Percentiles rank a stretch among this genome's conserved stretches.
These are phyloP conservation scores for Cerioporus squamosus DNA, from an alignment of 1,284 basidiomycete genomes.

Conservation along the genomic window DNA sequence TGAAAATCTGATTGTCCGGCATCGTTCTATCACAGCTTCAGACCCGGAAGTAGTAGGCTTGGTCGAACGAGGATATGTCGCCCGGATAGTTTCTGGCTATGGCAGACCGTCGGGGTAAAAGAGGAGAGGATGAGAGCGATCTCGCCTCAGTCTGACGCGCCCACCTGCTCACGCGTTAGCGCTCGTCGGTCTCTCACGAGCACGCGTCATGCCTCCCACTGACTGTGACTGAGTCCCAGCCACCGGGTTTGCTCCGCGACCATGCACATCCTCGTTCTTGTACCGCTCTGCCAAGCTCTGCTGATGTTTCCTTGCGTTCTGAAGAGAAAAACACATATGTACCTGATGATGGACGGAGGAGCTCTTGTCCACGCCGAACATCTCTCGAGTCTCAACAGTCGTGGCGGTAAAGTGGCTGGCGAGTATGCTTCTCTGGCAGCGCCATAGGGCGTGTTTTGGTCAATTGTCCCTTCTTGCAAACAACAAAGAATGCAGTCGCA, in stretches of 20 bases:
- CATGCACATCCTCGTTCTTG: not conserved
- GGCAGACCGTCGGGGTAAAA: not conserved
- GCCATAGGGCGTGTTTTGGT: no score
- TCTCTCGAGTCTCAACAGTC: no score
- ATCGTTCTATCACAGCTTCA: constrained; percentile 39
- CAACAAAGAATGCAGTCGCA: no score
- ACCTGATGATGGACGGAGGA: no score
- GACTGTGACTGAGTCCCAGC: no score
- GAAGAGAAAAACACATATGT: no score
- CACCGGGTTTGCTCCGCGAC: not conserved
- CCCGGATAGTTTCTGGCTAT: not conserved
- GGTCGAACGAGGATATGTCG: no score
- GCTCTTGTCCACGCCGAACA: not conserved
- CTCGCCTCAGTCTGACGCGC: constrained; percentile 16
- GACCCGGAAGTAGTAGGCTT: no score
- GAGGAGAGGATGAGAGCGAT: constrained; percentile 13
- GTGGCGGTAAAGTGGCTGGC: constrained; percentile 10
- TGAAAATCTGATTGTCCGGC: constrained; percentile 84
- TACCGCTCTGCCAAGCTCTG: no score
- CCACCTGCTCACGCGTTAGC: constrained; percentile 21
- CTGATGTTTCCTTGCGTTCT: no score
- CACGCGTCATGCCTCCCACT: constrained; percentile 20
- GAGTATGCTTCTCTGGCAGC: no score
- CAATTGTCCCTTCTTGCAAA: no score
- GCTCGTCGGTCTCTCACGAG: constrained; percentile 16